Evolutionary conservation across 225 moss, liverwort and hornwort genomes (phyloP).

Genomic region (Physcomitrellopsis africana): DNA sequence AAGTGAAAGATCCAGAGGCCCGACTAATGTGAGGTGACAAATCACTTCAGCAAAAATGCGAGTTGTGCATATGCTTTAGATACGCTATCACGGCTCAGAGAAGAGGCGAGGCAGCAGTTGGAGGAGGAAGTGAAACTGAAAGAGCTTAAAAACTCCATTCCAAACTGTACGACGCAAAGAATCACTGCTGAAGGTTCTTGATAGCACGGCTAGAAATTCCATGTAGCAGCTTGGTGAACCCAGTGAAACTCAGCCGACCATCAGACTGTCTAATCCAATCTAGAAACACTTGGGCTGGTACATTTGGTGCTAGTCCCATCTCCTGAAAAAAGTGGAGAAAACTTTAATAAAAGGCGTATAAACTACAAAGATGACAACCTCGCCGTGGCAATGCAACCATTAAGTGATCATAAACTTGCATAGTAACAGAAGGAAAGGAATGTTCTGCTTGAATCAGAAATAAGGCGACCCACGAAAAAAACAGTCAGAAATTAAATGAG

Average conservation of each 20-base stretch:
- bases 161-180: conserved; percentile 18
- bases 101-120: conserved; percentile 15
- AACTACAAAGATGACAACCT: too few relatives aligned
- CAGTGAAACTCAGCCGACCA: conserved; percentile 84
- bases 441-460: too few relatives aligned
- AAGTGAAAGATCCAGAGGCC: conserved; percentile 26
- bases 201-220: conserved; percentile 75
- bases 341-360: background rate
- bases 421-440: too few relatives aligned
- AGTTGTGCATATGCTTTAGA: conserved; percentile 12
- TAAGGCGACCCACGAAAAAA: too few relatives aligned
- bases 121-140: conserved; percentile 25
- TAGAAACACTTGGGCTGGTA: conserved; percentile 84
- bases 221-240: conserved; percentile 93
- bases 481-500: too few relatives aligned
- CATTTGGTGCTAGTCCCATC: conserved; percentile 80
- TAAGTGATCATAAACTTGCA: too few relatives aligned
- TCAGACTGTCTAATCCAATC: conserved; percentile 96
- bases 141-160: conserved; percentile 28
- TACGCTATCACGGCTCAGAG: conserved; percentile 16
- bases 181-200: conserved; percentile 52
- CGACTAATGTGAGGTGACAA: conserved; percentile 26
- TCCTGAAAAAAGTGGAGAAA: conserved; percentile 56
- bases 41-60: conserved; percentile 7
- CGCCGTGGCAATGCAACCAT: too few relatives aligned